Evolutionary conservation across 352 stramenopile genomes (phyloP), one percentile per base, ranked within the genome.

Genomic region (Blastocystis sp.): DNA sequence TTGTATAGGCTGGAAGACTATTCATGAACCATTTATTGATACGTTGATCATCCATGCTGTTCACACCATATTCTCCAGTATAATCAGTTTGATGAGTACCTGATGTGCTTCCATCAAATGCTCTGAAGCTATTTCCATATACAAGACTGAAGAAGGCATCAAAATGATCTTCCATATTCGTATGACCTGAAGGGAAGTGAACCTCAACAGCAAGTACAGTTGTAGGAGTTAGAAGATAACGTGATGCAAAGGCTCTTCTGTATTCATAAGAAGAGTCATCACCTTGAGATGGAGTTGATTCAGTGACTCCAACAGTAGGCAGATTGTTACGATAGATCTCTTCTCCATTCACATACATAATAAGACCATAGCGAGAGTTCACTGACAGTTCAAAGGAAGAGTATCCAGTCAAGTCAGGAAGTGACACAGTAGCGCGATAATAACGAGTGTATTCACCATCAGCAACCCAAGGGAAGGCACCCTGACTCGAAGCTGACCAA

Each of bases 291-390:
- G 16, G 7, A 21, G 66, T 77, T n/a, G 66, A 63, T 21, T 21
- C 66, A 21, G 66, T n/a, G 21, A 37, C 66, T n/a, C 7, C 7
- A 37, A 37, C 7, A 37, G 66, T 19, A 21, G 32, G 39, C 43
- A 80, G 24, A 27, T 77, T 77, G 9, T 61, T 52, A 42, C 66
- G 66, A 27, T 77, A 77, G 21, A 77, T 77, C 49, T 77, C 66
- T 27, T 77, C 39, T 16, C 66, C 66, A 37, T 77, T 77, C 11
- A 37, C 66, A 27, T 77, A 77, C 7, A 77, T 43, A 7, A 77
- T 37, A 27, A 77, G 27, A 37, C 66, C 66, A 37, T 42, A 52
- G 39, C 49, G 39, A 7, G 16, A 32, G 21, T 66, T n/a, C 11
- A 66, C 57, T 16, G 57, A 21, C 27, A 66, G 21, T 29, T 66